Evolutionary conservation across 2,329 filamentous ascomycete species (phyloP), one percentile per base, ranked within the genome.

Genomic region (Fusarium napiforme): DNA sequence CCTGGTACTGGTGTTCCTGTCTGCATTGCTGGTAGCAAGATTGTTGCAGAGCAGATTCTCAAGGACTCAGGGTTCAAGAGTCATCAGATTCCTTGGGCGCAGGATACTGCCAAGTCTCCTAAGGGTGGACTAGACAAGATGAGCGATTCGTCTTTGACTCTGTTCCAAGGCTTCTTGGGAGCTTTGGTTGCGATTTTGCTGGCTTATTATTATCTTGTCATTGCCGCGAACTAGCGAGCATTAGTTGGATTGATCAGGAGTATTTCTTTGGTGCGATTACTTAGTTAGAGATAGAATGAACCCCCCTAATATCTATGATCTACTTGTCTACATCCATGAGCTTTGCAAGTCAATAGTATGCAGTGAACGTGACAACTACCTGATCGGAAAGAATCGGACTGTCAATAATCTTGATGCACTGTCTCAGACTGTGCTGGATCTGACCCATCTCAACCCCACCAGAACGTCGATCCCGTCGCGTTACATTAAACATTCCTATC

Each of bases 1-100:
- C 92, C 93, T 0, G 93, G 93, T 4, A 94, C 92, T 0, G 92
- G 92, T 1, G 92, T 94, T 26, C 93, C 93, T 7, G 93, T 94
- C 63, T 90, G 91, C 32, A 82, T 94, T 15, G 92, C 92, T 0
- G 92, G 92, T 0, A 89, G 90, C 14, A 92, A 90, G 79, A 85
- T 94, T 64, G 85, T 84, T 16, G 75, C 82, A 2, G 84, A 85
- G 74, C 83, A 86, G 78, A 82, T 86, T 23, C 75, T 86, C 2
- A 45, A 30, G 16, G 58, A 71, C 2, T 60, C 49, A 0, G 71
- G 71, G 0, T 55, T 64, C 14, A 55, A 67, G 43, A 66, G 34
- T 1, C 23, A 59, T 7, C 58, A 73, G 21, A 71, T 73, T 4
- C 71, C 71, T 11, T 73, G 71, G 71, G n/a, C 23, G 9, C 36